Base-by-base conservation (phyloP, 371 early-diverging fungal genomes). In the Mortierella sp. region DNA sequence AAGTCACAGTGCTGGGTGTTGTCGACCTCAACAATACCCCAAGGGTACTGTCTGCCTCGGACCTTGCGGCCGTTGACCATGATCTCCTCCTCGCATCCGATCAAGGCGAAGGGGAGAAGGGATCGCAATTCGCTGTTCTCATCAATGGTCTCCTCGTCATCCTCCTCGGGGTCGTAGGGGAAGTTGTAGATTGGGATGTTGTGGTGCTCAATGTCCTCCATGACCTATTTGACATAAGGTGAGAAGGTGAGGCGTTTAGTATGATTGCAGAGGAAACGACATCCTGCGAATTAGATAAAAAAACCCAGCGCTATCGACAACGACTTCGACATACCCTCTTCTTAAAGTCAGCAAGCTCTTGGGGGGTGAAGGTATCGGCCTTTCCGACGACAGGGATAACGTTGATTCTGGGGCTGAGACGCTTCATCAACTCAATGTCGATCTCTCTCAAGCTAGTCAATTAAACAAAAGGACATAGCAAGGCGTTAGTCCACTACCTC, bases 21-120 rank as follows among this genome's bases (percentile, higher is more conserved):
- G 76, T 95, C 96, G 76, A 97, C 96, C 90, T 99, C 98, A 54
- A 99, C 98, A 75, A 97, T 94, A 87, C 99, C 99, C 99, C 99
- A 99, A 35, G 98, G 99, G 90, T 99, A 99, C 86, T 95, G 97
- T 75, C 99, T 93, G 78, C 99, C 99, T 71, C 99, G 95, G 58
- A 98, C 95, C 75, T 91, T 92, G 68, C 92, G 92, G 43, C 93
- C 94, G 65, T 96, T 96, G n/a, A 96, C 91, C 41, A 91, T 91
- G 72, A 97, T 95, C 78, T 97, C 98, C 81, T 98, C 98, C 74
- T 99, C 98, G 87, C 96, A 94, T 41, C 99, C 99, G 75, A 99
- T 96, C 11, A 99, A 94, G 5, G 99, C 95, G 86, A 99, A 99
- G 29, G 99, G 99, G 74, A 99, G 91, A 76, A 98, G 93, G 5